phyloP scores from a whole-genome alignment of 495 filamentous ascomycete species.

The Amphirosellinia nigrospora region DNA sequence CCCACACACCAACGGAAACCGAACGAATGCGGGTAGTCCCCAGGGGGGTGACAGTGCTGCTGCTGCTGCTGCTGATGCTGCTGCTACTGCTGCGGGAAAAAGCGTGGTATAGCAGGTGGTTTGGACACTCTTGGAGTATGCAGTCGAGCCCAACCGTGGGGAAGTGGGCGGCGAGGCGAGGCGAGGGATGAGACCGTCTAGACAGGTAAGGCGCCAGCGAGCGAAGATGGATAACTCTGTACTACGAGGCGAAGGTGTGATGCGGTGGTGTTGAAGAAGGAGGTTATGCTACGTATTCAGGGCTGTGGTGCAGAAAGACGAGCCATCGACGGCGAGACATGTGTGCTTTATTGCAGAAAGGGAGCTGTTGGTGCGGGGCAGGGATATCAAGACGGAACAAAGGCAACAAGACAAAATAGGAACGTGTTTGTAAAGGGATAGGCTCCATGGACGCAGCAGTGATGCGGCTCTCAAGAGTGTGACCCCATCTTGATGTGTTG shows the following conservation, averaged over 20 bases:
- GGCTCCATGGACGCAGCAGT: constrained; percentile 60
- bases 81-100: constrained; percentile 31
- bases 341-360: constrained; percentile 67
- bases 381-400: constrained; percentile 54
- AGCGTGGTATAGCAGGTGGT: constrained; percentile 37
- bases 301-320: constrained; percentile 54
- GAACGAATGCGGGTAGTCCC: constrained; percentile 38
- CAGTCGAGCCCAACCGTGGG: constrained; percentile 62
- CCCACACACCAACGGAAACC: constrained; percentile 35
- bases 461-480: constrained; percentile 67
- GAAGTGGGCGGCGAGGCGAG: constrained; percentile 33
- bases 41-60: too few relatives aligned
- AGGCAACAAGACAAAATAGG: constrained; percentile 52
- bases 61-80: too few relatives aligned
- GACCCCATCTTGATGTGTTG: constrained; percentile 86
- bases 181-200: constrained; percentile 39
- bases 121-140: constrained; percentile 44
- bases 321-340: constrained; percentile 63
- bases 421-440: constrained; percentile 52
- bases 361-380: constrained; percentile 56
- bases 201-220: constrained; percentile 46
- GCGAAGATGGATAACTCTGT: constrained; percentile 48
- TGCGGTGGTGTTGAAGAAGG: constrained; percentile 49
- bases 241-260: constrained; percentile 50
- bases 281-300: constrained; percentile 59